Evolutionary conservation across 495 filamentous ascomycete species (phyloP).

Genomic region (Daldinia grandis): DNA sequence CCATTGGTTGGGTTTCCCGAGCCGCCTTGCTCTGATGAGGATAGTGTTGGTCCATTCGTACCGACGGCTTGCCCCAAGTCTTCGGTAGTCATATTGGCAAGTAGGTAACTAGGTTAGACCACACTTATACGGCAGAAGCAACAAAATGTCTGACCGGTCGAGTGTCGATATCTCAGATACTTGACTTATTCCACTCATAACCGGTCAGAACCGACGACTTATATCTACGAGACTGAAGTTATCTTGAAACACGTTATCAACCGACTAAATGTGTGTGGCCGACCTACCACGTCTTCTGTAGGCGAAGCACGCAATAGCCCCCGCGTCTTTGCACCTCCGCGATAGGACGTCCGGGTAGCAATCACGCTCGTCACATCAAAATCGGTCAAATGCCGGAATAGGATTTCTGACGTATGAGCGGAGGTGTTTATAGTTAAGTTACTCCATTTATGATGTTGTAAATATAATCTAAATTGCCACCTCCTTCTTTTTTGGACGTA

Average conservation of each 20-base stretch:
- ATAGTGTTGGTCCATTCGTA: slow-evolving; percentile 8
- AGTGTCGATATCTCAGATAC: slow-evolving; percentile 3
- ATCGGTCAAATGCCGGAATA: slow-evolving; percentile 7
- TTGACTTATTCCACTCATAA: neutral
- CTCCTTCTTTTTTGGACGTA: neutral
- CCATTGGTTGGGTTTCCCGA: slow-evolving; percentile 20
- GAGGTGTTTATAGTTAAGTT: slow-evolving; percentile 24
- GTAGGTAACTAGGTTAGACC: neutral
- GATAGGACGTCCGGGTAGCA: slow-evolving; percentile 33
- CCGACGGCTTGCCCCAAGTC: slow-evolving; percentile 2
- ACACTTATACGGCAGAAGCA: neutral
- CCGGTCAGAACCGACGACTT: slow-evolving; percentile 18
- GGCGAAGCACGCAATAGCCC: slow-evolving; percentile 42
- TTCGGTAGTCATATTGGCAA: slow-evolving; percentile 27
- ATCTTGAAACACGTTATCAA: slow-evolving; percentile 29
- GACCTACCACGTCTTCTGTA: slow-evolving; percentile 30
- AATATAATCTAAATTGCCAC: neutral
- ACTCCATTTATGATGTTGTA: slow-evolving; percentile 2
- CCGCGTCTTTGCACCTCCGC: slow-evolving; percentile 44
- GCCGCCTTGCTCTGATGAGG: slow-evolving; percentile 3
- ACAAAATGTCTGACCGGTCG: slow-evolving; percentile 1
- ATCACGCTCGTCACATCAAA: slow-evolving; percentile 19
- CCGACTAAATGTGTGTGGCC: slow-evolving; percentile 17
- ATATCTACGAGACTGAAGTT: slow-evolving; percentile 29
- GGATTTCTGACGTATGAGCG: slow-evolving; percentile 1